These are phyloP conservation scores for Colletotrichum echinochloae DNA, from an alignment of 2,329 filamentous ascomycete species.

Conservation along the genomic window DNA sequence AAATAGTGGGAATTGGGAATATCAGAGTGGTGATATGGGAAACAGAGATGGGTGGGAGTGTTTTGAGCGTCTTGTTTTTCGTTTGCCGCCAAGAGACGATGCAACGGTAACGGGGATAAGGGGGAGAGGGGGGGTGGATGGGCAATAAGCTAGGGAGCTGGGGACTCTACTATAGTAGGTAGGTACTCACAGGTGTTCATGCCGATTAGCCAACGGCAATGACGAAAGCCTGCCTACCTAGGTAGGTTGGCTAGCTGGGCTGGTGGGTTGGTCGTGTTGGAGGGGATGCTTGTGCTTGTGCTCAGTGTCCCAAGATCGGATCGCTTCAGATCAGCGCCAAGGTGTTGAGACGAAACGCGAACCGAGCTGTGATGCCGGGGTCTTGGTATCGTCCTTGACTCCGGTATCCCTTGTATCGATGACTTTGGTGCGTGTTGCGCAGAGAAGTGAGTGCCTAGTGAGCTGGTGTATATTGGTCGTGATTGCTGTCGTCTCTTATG, in stretches of 20 bases:
- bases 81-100: neutral
- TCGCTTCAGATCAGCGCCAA: conserved; percentile 36
- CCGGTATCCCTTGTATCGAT: neutral
- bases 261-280: neutral
- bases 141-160: conserved; percentile 10
- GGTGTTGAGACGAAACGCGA: conserved; percentile 39
- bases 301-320: conserved; percentile 34
- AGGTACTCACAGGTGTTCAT: conserved; percentile 40
- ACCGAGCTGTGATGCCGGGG: conserved; percentile 35
- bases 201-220: conserved; percentile 14
- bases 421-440: neutral
- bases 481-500: conserved; percentile 10
- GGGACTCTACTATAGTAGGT: too few species aligned
- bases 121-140: conserved; percentile 5
- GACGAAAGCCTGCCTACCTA: too few species aligned
- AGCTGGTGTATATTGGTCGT: neutral
- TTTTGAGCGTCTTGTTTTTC: conserved; percentile 3
- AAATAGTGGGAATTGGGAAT: conserved; percentile 4
- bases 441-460: neutral
- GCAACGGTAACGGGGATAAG: conserved; percentile 11
- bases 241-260: neutral
- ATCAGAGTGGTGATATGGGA: conserved; percentile 7
- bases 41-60: neutral
- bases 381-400: neutral
- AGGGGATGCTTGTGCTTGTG: conserved; percentile 22